These are phyloP conservation scores for Schizothecium vesticola DNA, from an alignment of 495 filamentous ascomycete genomes.

Conservation along the genomic window DNA sequence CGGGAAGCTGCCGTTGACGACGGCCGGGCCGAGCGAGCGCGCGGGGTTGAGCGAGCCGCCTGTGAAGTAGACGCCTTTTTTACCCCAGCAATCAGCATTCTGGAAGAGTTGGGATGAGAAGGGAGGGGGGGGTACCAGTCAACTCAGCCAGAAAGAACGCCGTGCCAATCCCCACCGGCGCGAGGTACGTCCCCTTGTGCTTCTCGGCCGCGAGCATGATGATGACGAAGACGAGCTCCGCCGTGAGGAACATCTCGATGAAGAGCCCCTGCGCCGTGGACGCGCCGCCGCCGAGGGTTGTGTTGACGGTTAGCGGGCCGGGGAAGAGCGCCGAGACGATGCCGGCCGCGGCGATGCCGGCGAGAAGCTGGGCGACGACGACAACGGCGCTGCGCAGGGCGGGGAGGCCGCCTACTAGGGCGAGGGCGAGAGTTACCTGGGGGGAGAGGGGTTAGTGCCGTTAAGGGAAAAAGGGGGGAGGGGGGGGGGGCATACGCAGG, in stretches of 20 bases:
- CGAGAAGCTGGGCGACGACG: slow-evolving; percentile 52
- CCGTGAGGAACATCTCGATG: slow-evolving; percentile 77
- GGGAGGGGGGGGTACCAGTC: slow-evolving; percentile 33
- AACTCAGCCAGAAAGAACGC: slow-evolving; percentile 66
- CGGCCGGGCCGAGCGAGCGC: slow-evolving; percentile 50
- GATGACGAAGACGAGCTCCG: slow-evolving; percentile 69
- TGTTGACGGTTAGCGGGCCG: slow-evolving; percentile 54
- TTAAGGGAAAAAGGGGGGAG: not conserved
- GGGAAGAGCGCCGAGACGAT: slow-evolving; percentile 57
- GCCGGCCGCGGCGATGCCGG: slow-evolving; percentile 54
- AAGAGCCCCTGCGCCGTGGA: slow-evolving; percentile 61
- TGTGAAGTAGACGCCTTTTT: slow-evolving; percentile 52
- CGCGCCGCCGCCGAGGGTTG: slow-evolving; percentile 51
- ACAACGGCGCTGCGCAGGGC: slow-evolving; percentile 46
- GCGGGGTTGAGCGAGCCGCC: slow-evolving; percentile 58
- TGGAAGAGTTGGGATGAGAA: not conserved
- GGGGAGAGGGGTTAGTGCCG: not conserved
- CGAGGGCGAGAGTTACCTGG: slow-evolving; percentile 51
- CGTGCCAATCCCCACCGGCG: slow-evolving; percentile 72
- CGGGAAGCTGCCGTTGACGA: slow-evolving; percentile 56
- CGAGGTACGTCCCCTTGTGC: slow-evolving; percentile 71
- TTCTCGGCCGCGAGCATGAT: slow-evolving; percentile 83
- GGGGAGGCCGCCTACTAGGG: slow-evolving; percentile 51
- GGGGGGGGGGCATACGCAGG: slow-evolving; percentile 41
- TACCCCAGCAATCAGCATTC: not conserved